Evolutionary conservation across 1,139 yeast species (phyloP), one percentile per base, ranked within the genome.

Genomic region (Suhomyces coccinellae): DNA sequence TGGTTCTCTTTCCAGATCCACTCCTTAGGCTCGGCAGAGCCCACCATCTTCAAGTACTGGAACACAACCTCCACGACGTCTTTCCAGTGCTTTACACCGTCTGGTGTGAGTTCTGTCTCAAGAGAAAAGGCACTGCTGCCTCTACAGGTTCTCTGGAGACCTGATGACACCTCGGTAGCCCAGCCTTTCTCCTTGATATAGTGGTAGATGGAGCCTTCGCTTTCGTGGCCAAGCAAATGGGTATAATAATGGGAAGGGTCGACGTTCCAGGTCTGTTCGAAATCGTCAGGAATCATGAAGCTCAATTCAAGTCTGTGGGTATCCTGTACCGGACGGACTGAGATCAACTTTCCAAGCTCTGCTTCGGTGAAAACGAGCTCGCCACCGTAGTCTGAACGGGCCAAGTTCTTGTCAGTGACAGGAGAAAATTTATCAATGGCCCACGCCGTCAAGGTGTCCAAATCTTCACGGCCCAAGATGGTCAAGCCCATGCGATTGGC

Each of bases 181-280:
- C 93, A 88, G 10, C 93, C 87, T 51, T 77, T 71, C 35, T 71
- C 66, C 65, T 90, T 91, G 52, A 91, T 76, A 52, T 74, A 77
- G 44, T 83, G 77, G 32, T 88, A 72, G 14, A 93, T 65, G 1
- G 97, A 88, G 1, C 98, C 98, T 43, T 82, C 75, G 44, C 89
- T 88, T 67, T 93, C 98, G 62, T 93, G 98, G 29, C 99, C 98
- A 45, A 93, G 67, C 46, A 93, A 71, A 62, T 91, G 97, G 22
- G 93, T 80, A 54, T 73, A 77, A 62, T 89, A 87, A 43, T 76
- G 79, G 11, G 79, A 75, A 0, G 97, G 96, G 54, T 81, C 82
- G 24, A 79, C 73, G 40, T 78, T 77, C 87, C 93, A 87, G 44
- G 75, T 66, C 13, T 68, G 66, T 29, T 77, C 80, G 47, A 77